These are phyloP conservation scores for Mortierella sp. DNA, from an alignment of 371 early-diverging fungal species.

Conservation along the genomic window DNA sequence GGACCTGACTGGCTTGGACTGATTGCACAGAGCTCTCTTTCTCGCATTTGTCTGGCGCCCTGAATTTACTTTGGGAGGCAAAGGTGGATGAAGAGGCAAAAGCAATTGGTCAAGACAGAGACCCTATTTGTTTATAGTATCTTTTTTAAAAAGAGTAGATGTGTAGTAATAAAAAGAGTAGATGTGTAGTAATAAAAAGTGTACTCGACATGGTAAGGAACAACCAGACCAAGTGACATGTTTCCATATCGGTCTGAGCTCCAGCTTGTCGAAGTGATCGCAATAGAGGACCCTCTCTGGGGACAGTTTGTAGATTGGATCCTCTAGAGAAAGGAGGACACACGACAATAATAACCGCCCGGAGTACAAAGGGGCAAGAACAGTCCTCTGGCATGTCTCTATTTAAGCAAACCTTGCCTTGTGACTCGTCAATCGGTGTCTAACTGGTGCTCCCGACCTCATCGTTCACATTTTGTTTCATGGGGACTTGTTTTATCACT, in stretches of 20 bases:
- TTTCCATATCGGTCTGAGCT: constrained; percentile 25
- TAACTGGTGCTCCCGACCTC: not conserved
- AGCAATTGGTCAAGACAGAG: not conserved
- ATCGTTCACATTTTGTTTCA: not conserved
- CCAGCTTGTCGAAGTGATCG: constrained; percentile 42
- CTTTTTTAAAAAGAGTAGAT: not conserved
- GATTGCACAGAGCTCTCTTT: not conserved
- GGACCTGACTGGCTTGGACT: not conserved
- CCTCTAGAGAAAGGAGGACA: constrained; percentile 22
- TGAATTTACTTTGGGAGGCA: not conserved
- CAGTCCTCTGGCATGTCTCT: not conserved
- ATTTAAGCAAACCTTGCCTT: not conserved
- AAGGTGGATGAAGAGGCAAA: not conserved
- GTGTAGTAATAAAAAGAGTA: not conserved
- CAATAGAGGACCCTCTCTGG: constrained; percentile 35
- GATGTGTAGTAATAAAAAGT: not conserved
- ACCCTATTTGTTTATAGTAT: not conserved
- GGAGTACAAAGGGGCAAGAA: constrained; percentile 26
- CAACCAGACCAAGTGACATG: constrained; percentile 22
- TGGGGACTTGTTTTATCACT: not conserved
- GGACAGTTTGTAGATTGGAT: constrained; percentile 35
- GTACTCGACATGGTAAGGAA: constrained; percentile 50
- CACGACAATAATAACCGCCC: constrained; percentile 50
- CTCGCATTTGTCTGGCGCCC: not conserved
- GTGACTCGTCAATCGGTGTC: constrained; percentile 12